These are phyloP conservation scores for Cladophialophora bantiana DNA, from an alignment of 2,329 filamentous ascomycete genomes.

Conservation along the genomic window DNA sequence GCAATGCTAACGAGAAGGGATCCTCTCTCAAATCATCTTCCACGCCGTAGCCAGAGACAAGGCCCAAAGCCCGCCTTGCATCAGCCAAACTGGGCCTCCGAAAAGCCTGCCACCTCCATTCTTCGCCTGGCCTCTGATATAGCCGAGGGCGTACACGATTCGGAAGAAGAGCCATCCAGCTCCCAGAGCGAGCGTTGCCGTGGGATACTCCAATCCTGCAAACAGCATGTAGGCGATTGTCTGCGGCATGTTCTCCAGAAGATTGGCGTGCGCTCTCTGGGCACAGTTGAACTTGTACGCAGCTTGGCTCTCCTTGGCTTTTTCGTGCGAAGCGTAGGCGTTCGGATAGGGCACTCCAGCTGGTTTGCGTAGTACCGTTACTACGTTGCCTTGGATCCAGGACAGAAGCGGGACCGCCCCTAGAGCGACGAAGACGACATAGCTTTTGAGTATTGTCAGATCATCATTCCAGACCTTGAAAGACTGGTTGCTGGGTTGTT, in stretches of 20 bases:
- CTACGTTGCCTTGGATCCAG: constrained; percentile 59
- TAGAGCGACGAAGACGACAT: constrained; percentile 62
- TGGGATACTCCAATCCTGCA: constrained; percentile 62
- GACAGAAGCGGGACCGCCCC: constrained; percentile 62
- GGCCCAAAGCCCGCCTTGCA: constrained; percentile 50
- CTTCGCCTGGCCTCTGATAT: constrained; percentile 43
- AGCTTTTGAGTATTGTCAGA: constrained; percentile 51
- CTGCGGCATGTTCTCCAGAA: constrained; percentile 63
- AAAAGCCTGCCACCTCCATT: constrained; percentile 48
- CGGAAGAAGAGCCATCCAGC: constrained; percentile 60
- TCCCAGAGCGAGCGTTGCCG: constrained; percentile 55
- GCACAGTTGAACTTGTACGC: constrained; percentile 61
- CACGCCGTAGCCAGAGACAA: constrained; percentile 28
- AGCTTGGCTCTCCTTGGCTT: constrained; percentile 57
- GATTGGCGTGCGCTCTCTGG: constrained; percentile 66
- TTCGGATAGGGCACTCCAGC: constrained; percentile 65
- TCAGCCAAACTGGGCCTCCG: constrained; percentile 49
- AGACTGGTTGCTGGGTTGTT: not conserved
- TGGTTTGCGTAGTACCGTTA: constrained; percentile 55
- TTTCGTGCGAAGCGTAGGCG: constrained; percentile 63
- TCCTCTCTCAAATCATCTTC: constrained; percentile 31
- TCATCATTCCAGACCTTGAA: not conserved
- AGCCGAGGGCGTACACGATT: constrained; percentile 58
- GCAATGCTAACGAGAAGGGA: not conserved
- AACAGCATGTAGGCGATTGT: constrained; percentile 61